Base-by-base conservation (phyloP, 2,329 filamentous ascomycete species). In the Nigrospora sphaerica region DNA sequence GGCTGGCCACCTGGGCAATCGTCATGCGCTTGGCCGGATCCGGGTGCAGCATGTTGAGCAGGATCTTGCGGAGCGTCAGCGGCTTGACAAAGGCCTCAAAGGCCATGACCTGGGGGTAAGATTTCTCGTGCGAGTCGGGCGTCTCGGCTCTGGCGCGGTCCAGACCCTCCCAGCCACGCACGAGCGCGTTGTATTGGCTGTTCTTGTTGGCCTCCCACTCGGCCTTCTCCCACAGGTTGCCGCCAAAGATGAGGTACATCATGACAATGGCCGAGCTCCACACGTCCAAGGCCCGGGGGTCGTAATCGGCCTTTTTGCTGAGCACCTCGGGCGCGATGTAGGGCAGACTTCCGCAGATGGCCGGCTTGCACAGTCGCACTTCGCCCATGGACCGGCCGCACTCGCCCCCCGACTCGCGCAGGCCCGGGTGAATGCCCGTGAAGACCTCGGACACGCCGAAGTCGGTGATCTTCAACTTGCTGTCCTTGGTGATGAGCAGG, bases 391-490 rank as follows among this genome's bases (percentile, higher is more conserved):
- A 78, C 59, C 78, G 77, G 41, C 85, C 86, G 63, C 86, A 91
- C 58, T 86, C 77, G 46, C 86, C 86, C 44, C 81, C 81, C 12
- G 86, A 78, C 56, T 85, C 80, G 49, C 86, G 77, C 36, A 90
- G 68, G 31, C 88, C 89, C 1, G 88, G 89, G 63, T 95, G 88
- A 43, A 83, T 83, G 35, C 88, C 89, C 45, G 77, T 80, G 60
- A 95, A 95, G 16, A 95, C 86, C 61, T 93, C 88, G 0, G 88
- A 90, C 13, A 92, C 87, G 45, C 90, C 90, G 68, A 95, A 95
- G 63, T 95, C 90, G 42, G 88, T 90, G 49, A 95, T 91, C 68
- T 95, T 95, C 46, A 95, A 74, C 62, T 88, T 85, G 60, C 88
- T 88, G 48, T 89, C 81, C 55, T 81, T 82, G 40, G 83, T 86